Evolutionary conservation across 345 rosid species (phyloP).

Genomic region (Draba incana): DNA sequence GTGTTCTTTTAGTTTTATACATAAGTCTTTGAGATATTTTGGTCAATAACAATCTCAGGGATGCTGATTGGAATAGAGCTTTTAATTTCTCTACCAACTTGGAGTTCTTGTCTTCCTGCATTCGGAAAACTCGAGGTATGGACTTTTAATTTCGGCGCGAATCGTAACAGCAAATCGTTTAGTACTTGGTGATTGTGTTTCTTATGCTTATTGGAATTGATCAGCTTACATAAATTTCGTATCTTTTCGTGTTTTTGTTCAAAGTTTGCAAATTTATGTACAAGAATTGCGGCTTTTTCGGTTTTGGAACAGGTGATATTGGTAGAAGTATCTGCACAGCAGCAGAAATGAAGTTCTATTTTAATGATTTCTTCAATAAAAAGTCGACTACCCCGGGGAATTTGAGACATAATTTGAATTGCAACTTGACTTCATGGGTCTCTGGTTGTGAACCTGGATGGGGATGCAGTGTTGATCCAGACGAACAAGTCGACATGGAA

Average conservation of each 20-base stretch:
- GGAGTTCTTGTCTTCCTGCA: constrained; percentile 71
- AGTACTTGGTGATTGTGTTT: neutral
- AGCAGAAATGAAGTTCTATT: constrained; percentile 81
- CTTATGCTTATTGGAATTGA: constrained; percentile 13
- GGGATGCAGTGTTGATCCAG: constrained; percentile 66
- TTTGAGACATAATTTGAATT: constrained; percentile 70
- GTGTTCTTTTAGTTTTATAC: too few species aligned
- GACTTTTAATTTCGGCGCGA: neutral
- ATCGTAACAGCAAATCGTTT: neutral
- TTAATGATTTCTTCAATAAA: constrained; percentile 51
- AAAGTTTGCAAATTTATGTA: neutral
- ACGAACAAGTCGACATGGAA: constrained; percentile 53
- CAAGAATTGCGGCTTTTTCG: constrained; percentile 4
- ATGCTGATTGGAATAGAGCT: constrained; percentile 82
- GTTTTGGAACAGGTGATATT: constrained; percentile 55
- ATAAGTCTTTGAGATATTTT: too few species aligned
- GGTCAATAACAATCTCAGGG: too few species aligned
- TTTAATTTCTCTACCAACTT: constrained; percentile 77
- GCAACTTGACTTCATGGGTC: constrained; percentile 83
- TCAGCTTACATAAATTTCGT: neutral
- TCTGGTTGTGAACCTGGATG: constrained; percentile 98
- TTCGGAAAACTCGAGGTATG: constrained; percentile 61
- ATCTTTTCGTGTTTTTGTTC: neutral
- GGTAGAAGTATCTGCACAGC: constrained; percentile 63
- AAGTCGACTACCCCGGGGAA: constrained; percentile 39